Percentiles rank a stretch among this genome's conserved stretches.
Evolutionary conservation across 2,329 filamentous ascomycete genomes (phyloP).

Genomic region (Pseudogymnoascus verrucosus): DNA sequence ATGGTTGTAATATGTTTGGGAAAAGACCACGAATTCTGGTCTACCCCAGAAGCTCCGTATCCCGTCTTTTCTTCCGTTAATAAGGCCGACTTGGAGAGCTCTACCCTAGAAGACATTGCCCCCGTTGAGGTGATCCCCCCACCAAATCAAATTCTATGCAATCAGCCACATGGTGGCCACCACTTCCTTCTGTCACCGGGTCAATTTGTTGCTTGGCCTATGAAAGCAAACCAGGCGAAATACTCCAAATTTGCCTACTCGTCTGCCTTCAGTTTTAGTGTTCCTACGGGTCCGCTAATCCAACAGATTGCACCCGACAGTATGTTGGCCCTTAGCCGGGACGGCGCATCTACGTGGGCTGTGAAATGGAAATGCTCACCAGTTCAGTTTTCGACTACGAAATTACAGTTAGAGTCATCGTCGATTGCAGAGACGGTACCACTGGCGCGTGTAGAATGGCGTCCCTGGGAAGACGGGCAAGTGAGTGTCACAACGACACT

Average conservation of each 20-base stretch:
- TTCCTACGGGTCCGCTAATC: slow-evolving; percentile 32
- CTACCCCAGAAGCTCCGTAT: slow-evolving; percentile 29
- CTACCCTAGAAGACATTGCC: neutral
- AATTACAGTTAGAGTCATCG: neutral
- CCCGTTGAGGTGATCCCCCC: slow-evolving; percentile 17
- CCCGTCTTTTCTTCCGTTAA: slow-evolving; percentile 18
- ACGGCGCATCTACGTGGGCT: slow-evolving; percentile 32
- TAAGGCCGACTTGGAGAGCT: neutral
- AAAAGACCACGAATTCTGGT: slow-evolving; percentile 37
- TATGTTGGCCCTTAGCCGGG: slow-evolving; percentile 31
- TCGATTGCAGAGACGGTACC: neutral
- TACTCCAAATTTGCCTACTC: slow-evolving; percentile 30
- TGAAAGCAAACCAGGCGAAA: slow-evolving; percentile 23
- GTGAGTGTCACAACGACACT: slow-evolving; percentile 12
- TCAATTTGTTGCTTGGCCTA: slow-evolving; percentile 20
- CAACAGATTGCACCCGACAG: slow-evolving; percentile 34
- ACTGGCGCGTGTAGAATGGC: slow-evolving; percentile 3
- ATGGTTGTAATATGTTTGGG: slow-evolving; percentile 35
- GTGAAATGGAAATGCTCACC: slow-evolving; percentile 28
- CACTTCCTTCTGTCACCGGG: slow-evolving; percentile 25
- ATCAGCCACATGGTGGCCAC: slow-evolving; percentile 18
- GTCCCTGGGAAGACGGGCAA: slow-evolving; percentile 9
- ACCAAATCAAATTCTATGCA: slow-evolving; percentile 39
- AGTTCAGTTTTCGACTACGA: neutral
- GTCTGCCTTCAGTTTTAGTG: slow-evolving; percentile 30